A percentile compares a stretch with the other conserved stretches of the same genome.
These are phyloP conservation scores for Eucalyptus curtisii DNA, from an alignment of 345 rosid genomes.

Conservation along the genomic window DNA sequence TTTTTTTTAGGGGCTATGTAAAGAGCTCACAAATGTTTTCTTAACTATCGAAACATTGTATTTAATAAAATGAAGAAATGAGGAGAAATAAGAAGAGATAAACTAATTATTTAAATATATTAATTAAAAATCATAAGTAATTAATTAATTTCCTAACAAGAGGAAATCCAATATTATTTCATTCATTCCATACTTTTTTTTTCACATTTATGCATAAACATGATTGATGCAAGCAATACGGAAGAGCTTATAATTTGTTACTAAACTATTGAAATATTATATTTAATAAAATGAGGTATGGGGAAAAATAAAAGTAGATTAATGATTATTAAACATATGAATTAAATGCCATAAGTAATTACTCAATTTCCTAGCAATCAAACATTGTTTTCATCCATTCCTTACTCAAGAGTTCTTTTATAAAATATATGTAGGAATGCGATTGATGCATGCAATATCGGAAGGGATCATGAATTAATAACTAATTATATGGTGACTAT, in stretches of 20 bases:
- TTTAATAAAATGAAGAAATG: neutral
- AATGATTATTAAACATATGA: neutral
- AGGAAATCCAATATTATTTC: too few relatives aligned
- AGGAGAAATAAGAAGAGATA: neutral
- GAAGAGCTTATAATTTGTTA: neutral
- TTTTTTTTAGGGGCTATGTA: too few relatives aligned
- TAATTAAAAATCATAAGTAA: neutral
- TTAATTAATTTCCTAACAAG: too few relatives aligned
- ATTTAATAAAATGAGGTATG: neutral
- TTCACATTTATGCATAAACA: neutral
- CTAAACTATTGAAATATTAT: neutral
- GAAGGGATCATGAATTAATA: neutral
- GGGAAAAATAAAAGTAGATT: neutral
- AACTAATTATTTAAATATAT: neutral
- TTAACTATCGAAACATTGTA: too few relatives aligned
- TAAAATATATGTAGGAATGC: fast-evolving
- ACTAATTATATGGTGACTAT: neutral
- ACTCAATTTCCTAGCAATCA: neutral
- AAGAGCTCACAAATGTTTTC: neutral
- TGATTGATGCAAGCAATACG: neutral
- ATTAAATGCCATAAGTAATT: neutral
- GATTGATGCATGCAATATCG: neutral
- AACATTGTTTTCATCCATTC: too few relatives aligned
- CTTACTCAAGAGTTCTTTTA: too few relatives aligned
- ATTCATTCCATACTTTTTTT: neutral